Evolutionary conservation across 169 alveolate species (phyloP), one percentile per base, ranked within the genome.

Genomic region (Plasmodium ovale): DNA sequence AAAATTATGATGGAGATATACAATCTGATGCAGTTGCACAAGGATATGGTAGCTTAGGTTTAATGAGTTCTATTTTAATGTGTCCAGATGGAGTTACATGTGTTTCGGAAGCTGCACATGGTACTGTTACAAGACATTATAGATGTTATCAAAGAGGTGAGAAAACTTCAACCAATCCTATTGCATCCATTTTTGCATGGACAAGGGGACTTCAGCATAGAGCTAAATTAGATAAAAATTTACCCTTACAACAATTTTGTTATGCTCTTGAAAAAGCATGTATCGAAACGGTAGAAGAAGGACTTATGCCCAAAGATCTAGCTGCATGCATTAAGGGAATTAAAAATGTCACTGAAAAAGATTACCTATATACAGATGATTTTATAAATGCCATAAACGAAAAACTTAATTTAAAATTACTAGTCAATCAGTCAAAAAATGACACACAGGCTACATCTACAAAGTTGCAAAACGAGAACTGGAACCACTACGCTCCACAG

Each of bases 1-100:
- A 98, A 94, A 98, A 98, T 94, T 98, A 98, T 89, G 99, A 98
- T 87, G 99, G 99, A 23, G 99, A 98, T 87, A 99, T 98, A 25
- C 98, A 97, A 94, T 95, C 98, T 3, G 99, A 98, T 85, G 94
- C 96, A 33, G 98, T 98, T 19, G 99, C 99, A 60, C 98, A 98
- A 93, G 98, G 95, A 3, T 97, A 94, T 87, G 99, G 99, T 21
- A 95, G 98, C 0, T 85, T 97, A 56, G 99, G 99, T 27, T 91
- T 98, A 60, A 98, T 98, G 99, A 96, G 99, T 7, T 95, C 98
- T 25, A 99, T 97, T n/a, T 87, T 98, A 44, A 92, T 97, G 79
- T 92, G 98, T 72, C 98, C 99, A 1, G 98, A 97, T 72, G 99
- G 98, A 9, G 93, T 88, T 72, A 92, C 96, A 14, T 87, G 97